Evolutionary conservation across 371 early-diverging fungal species (phyloP).

Genomic region (Apophysomyces sp.): DNA sequence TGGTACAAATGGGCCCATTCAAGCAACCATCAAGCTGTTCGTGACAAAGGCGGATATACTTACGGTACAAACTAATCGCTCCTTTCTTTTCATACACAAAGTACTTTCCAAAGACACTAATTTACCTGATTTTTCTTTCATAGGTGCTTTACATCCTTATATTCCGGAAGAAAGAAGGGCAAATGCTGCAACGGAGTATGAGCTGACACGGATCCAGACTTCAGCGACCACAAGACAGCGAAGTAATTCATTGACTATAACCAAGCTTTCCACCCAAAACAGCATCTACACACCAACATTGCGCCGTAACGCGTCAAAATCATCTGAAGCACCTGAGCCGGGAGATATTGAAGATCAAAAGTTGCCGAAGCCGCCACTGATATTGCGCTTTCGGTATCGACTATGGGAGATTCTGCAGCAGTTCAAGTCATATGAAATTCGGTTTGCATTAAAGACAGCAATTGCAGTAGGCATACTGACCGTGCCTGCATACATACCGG

Average conservation of each 20-base stretch:
- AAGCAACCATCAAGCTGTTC: constrained; percentile 38
- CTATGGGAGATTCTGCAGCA: constrained; percentile 48
- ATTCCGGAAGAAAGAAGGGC: constrained; percentile 24
- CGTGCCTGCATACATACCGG: constrained; percentile 50
- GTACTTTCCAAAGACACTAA: not conserved
- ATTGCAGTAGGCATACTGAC: constrained; percentile 42
- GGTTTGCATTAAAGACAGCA: constrained; percentile 62
- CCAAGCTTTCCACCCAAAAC: not conserved
- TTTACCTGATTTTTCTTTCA: not conserved
- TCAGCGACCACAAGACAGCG: constrained; percentile 2
- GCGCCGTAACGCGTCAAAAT: not conserved
- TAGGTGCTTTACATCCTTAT: constrained; percentile 21
- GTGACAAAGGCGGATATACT: constrained; percentile 43
- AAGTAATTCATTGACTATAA: not conserved
- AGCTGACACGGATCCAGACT: constrained; percentile 27
- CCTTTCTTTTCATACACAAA: not conserved
- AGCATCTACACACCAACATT: not conserved
- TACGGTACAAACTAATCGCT: constrained; percentile 30
- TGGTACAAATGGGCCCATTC: constrained; percentile 57
- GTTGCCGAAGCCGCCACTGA: constrained; percentile 14
- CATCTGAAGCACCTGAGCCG: not conserved
- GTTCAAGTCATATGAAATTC: constrained; percentile 49
- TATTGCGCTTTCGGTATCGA: constrained; percentile 38
- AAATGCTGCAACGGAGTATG: constrained; percentile 33
- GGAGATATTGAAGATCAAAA: constrained; percentile 1